Conservation (phyloP, 2,329 filamentous ascomycete genomes). For the Davidsoniella virescens region DNA sequence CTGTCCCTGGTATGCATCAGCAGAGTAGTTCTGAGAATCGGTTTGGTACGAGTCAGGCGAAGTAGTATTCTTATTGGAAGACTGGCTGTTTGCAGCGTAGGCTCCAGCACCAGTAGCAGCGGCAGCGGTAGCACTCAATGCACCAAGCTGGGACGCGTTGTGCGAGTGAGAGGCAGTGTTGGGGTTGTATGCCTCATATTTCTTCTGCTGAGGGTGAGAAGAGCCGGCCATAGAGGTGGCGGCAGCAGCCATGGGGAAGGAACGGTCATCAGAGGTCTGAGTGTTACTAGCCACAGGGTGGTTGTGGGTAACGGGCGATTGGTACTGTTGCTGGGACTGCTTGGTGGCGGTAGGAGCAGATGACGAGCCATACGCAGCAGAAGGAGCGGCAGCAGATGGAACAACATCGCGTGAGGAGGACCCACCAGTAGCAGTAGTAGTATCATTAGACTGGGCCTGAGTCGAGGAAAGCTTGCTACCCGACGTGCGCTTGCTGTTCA, state of each 20-base stretch:
- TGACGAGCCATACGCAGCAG: neutral
- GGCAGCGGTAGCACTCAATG: neutral
- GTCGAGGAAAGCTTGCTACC: neutral
- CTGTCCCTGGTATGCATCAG: slow-evolving; percentile 2
- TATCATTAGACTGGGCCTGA: neutral
- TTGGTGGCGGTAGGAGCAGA: neutral
- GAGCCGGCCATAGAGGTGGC: neutral
- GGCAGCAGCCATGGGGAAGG: neutral
- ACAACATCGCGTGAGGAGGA: too few relatives aligned
- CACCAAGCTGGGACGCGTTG: neutral
- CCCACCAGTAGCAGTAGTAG: neutral
- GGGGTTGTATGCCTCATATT: neutral
- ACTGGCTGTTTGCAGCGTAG: neutral
- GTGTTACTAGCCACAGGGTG: neutral
- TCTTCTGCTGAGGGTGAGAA: neutral
- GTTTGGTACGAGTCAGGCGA: neutral
- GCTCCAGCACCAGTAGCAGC: slow-evolving; percentile 3
- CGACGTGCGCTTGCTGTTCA: neutral
- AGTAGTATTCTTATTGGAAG: slow-evolving; percentile 1
- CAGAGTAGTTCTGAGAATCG: neutral
- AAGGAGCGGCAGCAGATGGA: neutral
- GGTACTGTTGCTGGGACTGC: neutral
- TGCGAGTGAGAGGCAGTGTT: neutral
- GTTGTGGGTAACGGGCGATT: neutral
- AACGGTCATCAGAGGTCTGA: neutral